These are phyloP conservation scores for Termitomyces sp. DNA, from an alignment of 768 basidiomycete species.

Conservation along the genomic window DNA sequence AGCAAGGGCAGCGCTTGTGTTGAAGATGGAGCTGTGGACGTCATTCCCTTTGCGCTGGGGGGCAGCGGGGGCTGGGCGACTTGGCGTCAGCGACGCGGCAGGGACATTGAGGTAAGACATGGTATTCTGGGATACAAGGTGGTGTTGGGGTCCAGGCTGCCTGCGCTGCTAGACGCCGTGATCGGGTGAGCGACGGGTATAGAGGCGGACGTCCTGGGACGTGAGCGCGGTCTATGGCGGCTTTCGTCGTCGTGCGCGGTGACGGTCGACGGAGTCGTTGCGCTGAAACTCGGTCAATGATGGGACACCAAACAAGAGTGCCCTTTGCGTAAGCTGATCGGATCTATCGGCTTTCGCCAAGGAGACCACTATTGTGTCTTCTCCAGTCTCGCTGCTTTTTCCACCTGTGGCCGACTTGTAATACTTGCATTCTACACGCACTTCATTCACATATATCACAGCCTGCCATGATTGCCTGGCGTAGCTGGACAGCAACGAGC, in stretches of 20 bases:
- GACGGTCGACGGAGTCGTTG: conserved; percentile 7
- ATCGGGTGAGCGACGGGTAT: background rate
- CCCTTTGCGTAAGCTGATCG: conserved; percentile 10
- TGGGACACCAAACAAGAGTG: conserved; percentile 11
- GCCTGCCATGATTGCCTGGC: background rate
- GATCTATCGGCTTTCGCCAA: conserved; percentile 19
- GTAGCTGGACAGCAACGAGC: no score
- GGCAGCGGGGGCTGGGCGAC: conserved; percentile 71
- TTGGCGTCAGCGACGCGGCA: conserved; percentile 62
- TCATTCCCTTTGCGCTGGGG: conserved; percentile 47
- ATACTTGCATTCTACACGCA: background rate
- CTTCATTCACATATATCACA: background rate
- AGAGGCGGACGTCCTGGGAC: background rate
- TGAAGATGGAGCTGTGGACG: conserved; percentile 24
- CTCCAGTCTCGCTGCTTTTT: background rate
- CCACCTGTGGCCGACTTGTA: no score
- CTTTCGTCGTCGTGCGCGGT: conserved; percentile 9
- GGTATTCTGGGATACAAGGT: background rate
- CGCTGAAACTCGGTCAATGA: conserved; percentile 7
- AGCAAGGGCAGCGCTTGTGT: conserved; percentile 36
- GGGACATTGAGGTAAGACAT: conserved; percentile 34
- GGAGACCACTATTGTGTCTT: conserved; percentile 2
- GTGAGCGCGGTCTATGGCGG: background rate
- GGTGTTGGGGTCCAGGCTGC: conserved; percentile 4
- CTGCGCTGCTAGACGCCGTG: conserved; percentile 1